A percentile compares a stretch with the other conserved stretches of the same genome.
Conservation (phyloP, 805 yeast species). For the Kregervanrija pseudodelftensis region DNA sequence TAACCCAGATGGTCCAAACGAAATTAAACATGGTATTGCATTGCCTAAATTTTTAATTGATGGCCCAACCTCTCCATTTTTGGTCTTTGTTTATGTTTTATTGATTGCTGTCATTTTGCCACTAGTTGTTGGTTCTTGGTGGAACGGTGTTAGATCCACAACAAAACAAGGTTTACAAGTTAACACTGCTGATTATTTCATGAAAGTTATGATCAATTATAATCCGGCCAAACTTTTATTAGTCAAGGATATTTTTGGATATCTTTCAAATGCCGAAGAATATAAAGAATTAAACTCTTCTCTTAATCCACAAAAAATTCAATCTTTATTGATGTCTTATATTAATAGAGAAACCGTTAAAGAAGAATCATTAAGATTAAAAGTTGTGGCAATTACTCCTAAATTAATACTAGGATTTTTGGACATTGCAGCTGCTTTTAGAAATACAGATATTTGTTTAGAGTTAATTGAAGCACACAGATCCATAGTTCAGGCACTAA, state of each 20-base stretch:
- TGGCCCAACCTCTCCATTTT: slow-evolving; percentile 62
- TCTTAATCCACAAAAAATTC: slow-evolving; percentile 40
- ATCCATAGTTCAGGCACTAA: slow-evolving; percentile 68
- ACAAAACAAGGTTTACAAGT: slow-evolving; percentile 81
- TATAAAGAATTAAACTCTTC: slow-evolving; percentile 37
- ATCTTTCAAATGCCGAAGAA: slow-evolving; percentile 65
- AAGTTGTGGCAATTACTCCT: slow-evolving; percentile 58
- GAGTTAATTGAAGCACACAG: slow-evolving; percentile 62
- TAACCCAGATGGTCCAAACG: slow-evolving; percentile 97
- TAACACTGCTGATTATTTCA: slow-evolving; percentile 73
- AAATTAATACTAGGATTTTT: slow-evolving; percentile 62
- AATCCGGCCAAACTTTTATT: slow-evolving; percentile 64
- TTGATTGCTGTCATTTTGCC: slow-evolving; percentile 79
- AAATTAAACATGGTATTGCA: slow-evolving; percentile 87
- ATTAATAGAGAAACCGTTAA: slow-evolving; percentile 42
- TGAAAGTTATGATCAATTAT: slow-evolving; percentile 64
- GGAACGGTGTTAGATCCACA: slow-evolving; percentile 73
- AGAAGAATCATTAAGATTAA: slow-evolving; percentile 39
- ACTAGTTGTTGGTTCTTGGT: slow-evolving; percentile 76
- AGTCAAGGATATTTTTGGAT: slow-evolving; percentile 46
- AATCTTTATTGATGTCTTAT: slow-evolving; percentile 47
- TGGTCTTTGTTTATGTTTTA: slow-evolving; percentile 55
- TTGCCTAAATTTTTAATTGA: slow-evolving; percentile 87
- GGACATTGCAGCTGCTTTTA: slow-evolving; percentile 76
- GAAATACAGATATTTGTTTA: slow-evolving; percentile 57